Evolutionary conservation across 2,329 filamentous ascomycete genomes (phyloP), one percentile per base, ranked within the genome.

Genomic region (Aspergillus cejpii): DNA sequence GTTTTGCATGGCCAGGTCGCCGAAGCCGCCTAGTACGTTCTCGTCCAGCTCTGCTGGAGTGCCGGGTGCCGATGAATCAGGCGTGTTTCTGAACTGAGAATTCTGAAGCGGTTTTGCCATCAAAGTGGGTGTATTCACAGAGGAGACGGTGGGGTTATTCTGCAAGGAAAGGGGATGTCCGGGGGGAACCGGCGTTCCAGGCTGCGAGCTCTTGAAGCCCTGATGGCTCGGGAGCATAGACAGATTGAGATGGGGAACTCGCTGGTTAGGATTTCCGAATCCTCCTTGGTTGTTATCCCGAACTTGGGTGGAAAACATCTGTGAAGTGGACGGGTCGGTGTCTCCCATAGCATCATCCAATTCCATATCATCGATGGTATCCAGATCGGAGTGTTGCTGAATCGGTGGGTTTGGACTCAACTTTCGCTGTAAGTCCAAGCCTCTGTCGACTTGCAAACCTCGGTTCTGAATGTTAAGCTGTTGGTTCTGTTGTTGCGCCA

Each of bases 131-230:
- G 91, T 97, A 66, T 96, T 97, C 44, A 96, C 91, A 3, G 90
- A 96, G 2, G 92, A 98, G 14, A 97, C 91, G 1, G 90, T 96
- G 12, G 91, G 91, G 65, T 96, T 96, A 65, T 94, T 88, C 63
- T 89, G 85, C 54, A 94, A 81, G 39, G 83, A 83, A 59, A 91
- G 88, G 7, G 68, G 64, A 31, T 76, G 74, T 57, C 77, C 82
- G 37, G 84, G 79, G 20, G 87, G 77, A 24, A 84, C 83, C 2
- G 91, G 91, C 0, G 91, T 96, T 3, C 86, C 82, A 1, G 90
- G 91, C 52, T 89, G 87, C 3, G 90, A 94, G 7, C 83, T 87
- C 46, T 87, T 84, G 48, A 96, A 78, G 11, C 85, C 88, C 62
- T 92, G 83, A 61, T 87, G 87, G 20, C 72, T 74, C 59, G 79